Evolutionary conservation across 2,329 filamentous ascomycete species (phyloP).

Genomic region (Penicillium sp.): DNA sequence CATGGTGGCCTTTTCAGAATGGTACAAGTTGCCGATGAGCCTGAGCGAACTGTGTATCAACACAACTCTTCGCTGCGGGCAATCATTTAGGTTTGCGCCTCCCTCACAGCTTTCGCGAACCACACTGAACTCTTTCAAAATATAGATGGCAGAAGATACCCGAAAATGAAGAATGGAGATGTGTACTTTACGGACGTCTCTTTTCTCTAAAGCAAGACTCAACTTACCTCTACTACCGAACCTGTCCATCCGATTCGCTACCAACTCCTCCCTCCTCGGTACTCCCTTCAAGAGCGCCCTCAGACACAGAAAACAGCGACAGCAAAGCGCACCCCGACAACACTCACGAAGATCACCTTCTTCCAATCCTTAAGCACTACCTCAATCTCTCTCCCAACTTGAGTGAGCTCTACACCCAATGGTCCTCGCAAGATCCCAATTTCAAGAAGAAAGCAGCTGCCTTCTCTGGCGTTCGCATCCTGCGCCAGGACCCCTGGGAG

Average conservation of each 20-base stretch:
- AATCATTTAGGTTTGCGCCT: conserved; percentile 73
- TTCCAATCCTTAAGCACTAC: conserved; percentile 77
- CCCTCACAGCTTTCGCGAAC: background rate
- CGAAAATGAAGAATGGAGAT: conserved; percentile 82
- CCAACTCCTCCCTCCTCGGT: conserved; percentile 39
- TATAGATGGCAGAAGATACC: conserved; percentile 80
- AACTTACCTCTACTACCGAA: conserved; percentile 77
- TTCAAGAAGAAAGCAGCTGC: conserved; percentile 84
- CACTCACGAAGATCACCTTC: conserved; percentile 66
- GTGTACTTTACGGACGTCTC: conserved; percentile 82
- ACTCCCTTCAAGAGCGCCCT: conserved; percentile 37
- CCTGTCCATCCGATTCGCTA: conserved; percentile 47
- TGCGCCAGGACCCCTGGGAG: conserved; percentile 96
- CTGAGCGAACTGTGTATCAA: conserved; percentile 90
- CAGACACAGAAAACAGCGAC: conserved; percentile 11
- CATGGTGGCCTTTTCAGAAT: conserved; percentile 64
- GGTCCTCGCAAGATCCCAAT: conserved; percentile 83
- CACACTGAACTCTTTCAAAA: conserved; percentile 10
- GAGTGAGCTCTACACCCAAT: conserved; percentile 76
- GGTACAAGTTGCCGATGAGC: conserved; percentile 70
- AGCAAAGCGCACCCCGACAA: conserved; percentile 36
- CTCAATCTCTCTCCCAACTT: conserved; percentile 84
- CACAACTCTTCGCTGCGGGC: conserved; percentile 90
- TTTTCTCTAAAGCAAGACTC: conserved; percentile 83
- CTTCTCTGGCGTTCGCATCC: conserved; percentile 88